Evolutionary conservation across 192 early-diverging fungal genomes (phyloP), one percentile per base, ranked within the genome.

Genomic region (Geranomyces michiganensis): DNA sequence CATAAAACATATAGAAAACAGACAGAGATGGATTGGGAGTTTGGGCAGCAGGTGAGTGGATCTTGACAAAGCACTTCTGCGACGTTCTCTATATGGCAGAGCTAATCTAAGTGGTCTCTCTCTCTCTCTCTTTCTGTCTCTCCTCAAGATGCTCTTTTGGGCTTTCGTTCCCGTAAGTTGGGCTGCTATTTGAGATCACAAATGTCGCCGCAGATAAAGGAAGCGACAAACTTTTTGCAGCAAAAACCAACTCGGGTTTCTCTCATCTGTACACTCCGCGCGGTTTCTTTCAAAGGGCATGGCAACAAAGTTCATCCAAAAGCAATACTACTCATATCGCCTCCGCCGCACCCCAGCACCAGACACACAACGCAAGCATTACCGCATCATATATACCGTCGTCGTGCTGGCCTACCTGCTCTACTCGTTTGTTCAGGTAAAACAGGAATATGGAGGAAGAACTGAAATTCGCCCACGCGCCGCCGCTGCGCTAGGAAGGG

Each of bases 391-490:
- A 6, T 82, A 78, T 48, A 51, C 70, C 5, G n/a, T 68, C 31
- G 65, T 82, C 21, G 70, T 82, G 10, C 15, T 70, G 10, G 19
- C 36, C 5, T 79, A 82, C 41, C 63, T 82, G 64, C 21, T 70
- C 12, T 80, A 82, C 69, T 69, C 75, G 13, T 56, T 82, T 26
- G 45, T 79, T n/a, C 60, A 77, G 62, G 77, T 79, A 33, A 41
- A 49, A 17, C 13, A 10, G 15, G 10, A 41, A 41, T 3, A 41
- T 3, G 10, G 36, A 41, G 36, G n/a, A n/a, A n/a, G n/a, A n/a
- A n/a, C n/a, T n/a, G n/a, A n/a, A n/a, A n/a, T n/a, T n/a, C n/a
- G n/a, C n/a, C n/a, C n/a, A n/a, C n/a, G n/a, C n/a, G n/a, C n/a
- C n/a, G n/a, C n/a, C n/a, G n/a, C n/a, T n/a, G n/a, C n/a, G n/a